phyloP scores from a whole-genome alignment of 208 protist genomes.

The Eutreptiella sp. region DNA sequence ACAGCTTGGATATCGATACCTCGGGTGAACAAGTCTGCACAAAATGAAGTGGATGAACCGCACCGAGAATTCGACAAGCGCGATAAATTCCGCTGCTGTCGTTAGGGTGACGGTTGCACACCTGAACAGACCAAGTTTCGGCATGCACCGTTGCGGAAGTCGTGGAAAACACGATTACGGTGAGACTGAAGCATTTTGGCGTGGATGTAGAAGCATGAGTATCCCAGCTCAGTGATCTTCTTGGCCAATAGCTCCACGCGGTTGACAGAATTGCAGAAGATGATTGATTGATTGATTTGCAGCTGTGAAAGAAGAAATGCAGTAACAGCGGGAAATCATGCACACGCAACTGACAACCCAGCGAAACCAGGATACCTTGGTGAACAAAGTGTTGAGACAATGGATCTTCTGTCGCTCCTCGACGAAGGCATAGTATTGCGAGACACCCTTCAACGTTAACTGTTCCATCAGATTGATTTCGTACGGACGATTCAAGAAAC shows the following conservation, averaged over 20 bases:
- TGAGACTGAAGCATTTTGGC: conserved; percentile 96
- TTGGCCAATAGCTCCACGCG: conserved; percentile 97
- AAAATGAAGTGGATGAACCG: too few relatives aligned
- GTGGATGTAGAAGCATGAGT: conserved; percentile 99
- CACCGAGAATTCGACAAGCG: too few relatives aligned
- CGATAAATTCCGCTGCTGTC: too few relatives aligned
- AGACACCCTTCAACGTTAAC: conserved; percentile 95
- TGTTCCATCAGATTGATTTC: conserved; percentile 99
- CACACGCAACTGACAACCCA: not conserved
- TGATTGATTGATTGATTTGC: conserved; percentile 99
- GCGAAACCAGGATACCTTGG: too few relatives aligned
- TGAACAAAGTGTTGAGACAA: conserved; percentile 98
- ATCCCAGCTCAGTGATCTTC: conserved; percentile 98
- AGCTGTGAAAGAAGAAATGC: conserved; percentile 76
- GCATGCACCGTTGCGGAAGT: conserved; percentile 94
- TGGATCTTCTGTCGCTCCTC: conserved; percentile 98
- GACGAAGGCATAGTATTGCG: conserved; percentile 99
- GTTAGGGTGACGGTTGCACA: too few relatives aligned
- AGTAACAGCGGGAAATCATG: not conserved
- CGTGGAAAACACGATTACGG: conserved; percentile 97
- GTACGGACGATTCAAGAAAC: conserved; percentile 86
- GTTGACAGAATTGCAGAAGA: conserved; percentile 99
- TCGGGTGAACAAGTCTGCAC: conserved; percentile 97
- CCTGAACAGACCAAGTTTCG: conserved; percentile 98
- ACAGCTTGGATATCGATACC: conserved; percentile 99